A percentile compares a stretch with the other conserved stretches of the same genome.
Evolutionary conservation across 2,329 filamentous ascomycete species (phyloP).

Genomic region (Apiospora rasikravindrae): DNA sequence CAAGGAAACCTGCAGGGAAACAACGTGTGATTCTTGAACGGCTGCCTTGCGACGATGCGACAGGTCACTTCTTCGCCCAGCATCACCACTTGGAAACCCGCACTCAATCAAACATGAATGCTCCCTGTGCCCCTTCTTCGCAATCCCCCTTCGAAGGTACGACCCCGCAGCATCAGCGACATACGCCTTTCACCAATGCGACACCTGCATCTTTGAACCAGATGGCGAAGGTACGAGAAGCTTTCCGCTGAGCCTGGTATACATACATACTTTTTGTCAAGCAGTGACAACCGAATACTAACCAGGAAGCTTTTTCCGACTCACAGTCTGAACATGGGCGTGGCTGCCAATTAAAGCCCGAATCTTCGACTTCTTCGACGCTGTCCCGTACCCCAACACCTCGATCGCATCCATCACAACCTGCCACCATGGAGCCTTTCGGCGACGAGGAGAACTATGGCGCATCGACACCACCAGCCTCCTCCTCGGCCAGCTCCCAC

Average conservation of each 20-base stretch:
- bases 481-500: neutral
- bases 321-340: neutral
- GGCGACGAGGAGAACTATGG: neutral
- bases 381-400: neutral
- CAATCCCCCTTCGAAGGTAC: neutral
- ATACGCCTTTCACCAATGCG: neutral
- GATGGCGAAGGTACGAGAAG: constrained; percentile 4
- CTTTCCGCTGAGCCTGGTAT: neutral
- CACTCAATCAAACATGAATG: neutral
- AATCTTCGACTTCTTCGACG: neutral
- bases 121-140: neutral
- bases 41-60: constrained; percentile 4
- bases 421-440: neutral
- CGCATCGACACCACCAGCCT: neutral
- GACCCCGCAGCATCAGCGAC: neutral
- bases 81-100: neutral
- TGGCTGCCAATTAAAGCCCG: neutral
- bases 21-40: neutral
- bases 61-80: neutral
- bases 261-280: neutral
- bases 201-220: neutral
- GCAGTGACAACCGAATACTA: neutral
- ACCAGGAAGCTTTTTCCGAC: neutral
- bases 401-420: neutral
- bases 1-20: neutral